Evolutionary conservation across 2,329 filamentous ascomycete species (phyloP), one percentile per base, ranked within the genome.

Genomic region (Pseudogymnoascus sp.): DNA sequence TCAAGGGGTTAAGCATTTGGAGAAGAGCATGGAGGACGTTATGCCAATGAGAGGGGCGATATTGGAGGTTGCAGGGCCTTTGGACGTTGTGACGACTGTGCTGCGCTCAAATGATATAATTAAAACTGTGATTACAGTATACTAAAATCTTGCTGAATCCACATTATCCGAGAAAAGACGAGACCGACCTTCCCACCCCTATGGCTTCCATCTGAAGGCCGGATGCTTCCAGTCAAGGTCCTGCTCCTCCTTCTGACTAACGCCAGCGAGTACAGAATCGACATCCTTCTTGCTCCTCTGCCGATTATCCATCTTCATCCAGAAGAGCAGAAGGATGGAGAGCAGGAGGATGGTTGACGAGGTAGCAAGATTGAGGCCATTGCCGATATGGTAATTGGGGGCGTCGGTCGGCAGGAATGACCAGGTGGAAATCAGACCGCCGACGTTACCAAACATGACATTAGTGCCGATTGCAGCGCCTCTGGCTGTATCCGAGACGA

Each of bases 401-500:
- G 69, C 82, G 70, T 90, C 88, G 67, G 76, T 83, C 0, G 82
- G 81, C 14, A 89, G 69, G 74, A 87, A 89, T 1, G 78, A 81
- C 86, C 86, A 89, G 0, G 84, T 87, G 1, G 83, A 81, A 64
- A 89, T 80, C 36, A 90, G 72, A 0, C 88, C 89, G 1, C 89
- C 89, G n/a, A 90, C 71, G 62, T 90, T 90, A 28, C 88, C 89
- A 23, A 89, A 76, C 87, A 90, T 90, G 70, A 90, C 85, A 62
- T 84, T 85, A 0, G 82, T 83, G 10, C 84, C 87, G 50, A 90
- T 88, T 3, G 86, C 86, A 0, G 85, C 81, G 8, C 84, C 84
- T 12, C 88, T 81, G 0, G 88, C 85, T 0, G 88, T 89, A 68
- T 91, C 89, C 3, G 84, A 86, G 6, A 90, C 82, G 0, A 91